A percentile compares a stretch with the other conserved stretches of the same genome.
Conservation (phyloP, 495 filamentous ascomycete species). For the Penicillium argentinense region DNA sequence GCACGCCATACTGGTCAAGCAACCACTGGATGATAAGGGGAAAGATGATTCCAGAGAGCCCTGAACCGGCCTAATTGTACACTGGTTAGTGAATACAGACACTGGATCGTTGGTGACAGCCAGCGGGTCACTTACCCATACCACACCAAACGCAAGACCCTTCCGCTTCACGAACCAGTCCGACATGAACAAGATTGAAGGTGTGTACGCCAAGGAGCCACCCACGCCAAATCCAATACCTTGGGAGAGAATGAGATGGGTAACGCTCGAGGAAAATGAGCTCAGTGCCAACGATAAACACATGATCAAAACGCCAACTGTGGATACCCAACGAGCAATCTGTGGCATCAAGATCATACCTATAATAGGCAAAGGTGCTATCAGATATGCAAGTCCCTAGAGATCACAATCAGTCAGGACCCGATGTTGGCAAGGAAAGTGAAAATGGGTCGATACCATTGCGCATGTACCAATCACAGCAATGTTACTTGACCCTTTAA, state of each 20-base stretch:
- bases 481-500: constrained; percentile 35
- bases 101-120: background rate
- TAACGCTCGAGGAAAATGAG: constrained; percentile 43
- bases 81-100: too few species aligned
- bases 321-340: constrained; percentile 31
- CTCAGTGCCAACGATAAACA: constrained; percentile 39
- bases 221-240: constrained; percentile 50
- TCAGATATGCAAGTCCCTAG: constrained; percentile 50
- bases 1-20: constrained; percentile 49
- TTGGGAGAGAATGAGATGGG: constrained; percentile 49
- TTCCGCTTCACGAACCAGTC: constrained; percentile 53
- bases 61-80: constrained; percentile 43
- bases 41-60: constrained; percentile 38
- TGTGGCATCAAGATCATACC: constrained; percentile 28
- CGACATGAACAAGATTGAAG: constrained; percentile 48
- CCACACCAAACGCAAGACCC: constrained; percentile 48
- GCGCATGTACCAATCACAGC: constrained; percentile 49
- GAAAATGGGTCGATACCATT: too few species aligned
- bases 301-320: constrained; percentile 43
- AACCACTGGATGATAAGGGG: constrained; percentile 50
- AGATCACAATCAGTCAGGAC: too few species aligned
- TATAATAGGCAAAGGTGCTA: constrained; percentile 38
- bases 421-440: too few species aligned
- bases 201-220: constrained; percentile 43
- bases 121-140: constrained; percentile 27